These are phyloP conservation scores for Entomortierella chlamydospora DNA, from an alignment of 192 early-diverging fungal species.

Conservation along the genomic window DNA sequence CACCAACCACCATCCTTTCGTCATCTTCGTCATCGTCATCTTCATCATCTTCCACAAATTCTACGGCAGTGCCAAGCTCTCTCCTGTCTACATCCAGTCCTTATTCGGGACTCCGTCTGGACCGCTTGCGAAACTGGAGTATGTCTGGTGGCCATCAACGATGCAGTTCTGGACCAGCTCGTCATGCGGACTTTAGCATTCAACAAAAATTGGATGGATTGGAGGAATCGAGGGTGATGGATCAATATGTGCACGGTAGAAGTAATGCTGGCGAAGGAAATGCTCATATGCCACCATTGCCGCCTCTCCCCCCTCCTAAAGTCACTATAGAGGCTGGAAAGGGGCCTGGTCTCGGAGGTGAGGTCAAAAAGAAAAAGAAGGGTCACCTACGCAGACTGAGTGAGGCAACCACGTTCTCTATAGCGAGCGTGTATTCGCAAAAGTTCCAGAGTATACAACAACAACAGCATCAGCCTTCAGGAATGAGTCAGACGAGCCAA, in stretches of 20 bases:
- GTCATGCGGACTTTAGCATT: conserved; percentile 13
- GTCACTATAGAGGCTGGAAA: neutral
- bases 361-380: conserved; percentile 22
- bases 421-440: conserved; percentile 2
- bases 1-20: neutral
- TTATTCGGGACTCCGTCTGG: neutral
- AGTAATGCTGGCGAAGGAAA: neutral
- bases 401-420: conserved; percentile 28
- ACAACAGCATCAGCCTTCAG: conserved; percentile 9
- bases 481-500: conserved; percentile 6
- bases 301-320: conserved; percentile 4
- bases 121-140: conserved; percentile 20
- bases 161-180: conserved; percentile 34
- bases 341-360: neutral
- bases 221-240: conserved; percentile 13
- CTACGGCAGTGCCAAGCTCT: neutral
- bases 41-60: neutral
- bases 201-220: conserved; percentile 18
- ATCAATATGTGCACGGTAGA: conserved; percentile 8
- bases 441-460: conserved; percentile 10
- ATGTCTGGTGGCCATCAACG: conserved; percentile 27
- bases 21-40: neutral
- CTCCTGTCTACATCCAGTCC: neutral
- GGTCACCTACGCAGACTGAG: conserved; percentile 31
- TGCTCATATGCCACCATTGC: neutral